Evolutionary conservation across 2,329 filamentous ascomycete species (phyloP).

Genomic region (Aspergillus neoniger): DNA sequence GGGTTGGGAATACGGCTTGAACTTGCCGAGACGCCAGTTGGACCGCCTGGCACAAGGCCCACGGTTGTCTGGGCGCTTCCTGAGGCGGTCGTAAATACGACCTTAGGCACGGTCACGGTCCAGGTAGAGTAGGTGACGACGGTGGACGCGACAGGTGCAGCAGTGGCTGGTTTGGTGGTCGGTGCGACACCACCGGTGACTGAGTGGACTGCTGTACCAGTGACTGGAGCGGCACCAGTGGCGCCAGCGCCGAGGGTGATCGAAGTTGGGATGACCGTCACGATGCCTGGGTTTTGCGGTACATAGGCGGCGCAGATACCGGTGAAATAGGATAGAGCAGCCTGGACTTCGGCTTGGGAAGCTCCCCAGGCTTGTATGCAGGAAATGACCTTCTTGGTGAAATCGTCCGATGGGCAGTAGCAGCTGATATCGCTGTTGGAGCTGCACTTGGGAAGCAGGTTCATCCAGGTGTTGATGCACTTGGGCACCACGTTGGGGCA

Average conservation of each 20-base stretch:
- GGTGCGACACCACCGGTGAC: conserved; percentile 20
- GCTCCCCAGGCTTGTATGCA: conserved; percentile 79
- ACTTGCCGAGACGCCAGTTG: conserved; percentile 21
- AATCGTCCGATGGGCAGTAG: conserved; percentile 79
- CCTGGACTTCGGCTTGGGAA: conserved; percentile 64
- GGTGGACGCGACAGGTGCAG: conserved; percentile 34
- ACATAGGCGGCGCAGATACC: conserved; percentile 83
- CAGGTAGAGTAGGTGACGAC: conserved; percentile 46
- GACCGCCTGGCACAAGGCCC: conserved; percentile 32
- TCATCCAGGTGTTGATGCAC: conserved; percentile 91
- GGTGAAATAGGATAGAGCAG: conserved; percentile 80
- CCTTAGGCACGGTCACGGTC: conserved; percentile 49
- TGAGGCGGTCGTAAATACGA: conserved; percentile 43
- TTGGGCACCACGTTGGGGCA: conserved; percentile 75
- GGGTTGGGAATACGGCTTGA: conserved; percentile 23
- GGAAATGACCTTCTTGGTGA: conserved; percentile 75
- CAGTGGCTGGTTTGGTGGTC: conserved; percentile 22
- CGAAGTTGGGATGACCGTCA: conserved; percentile 69
- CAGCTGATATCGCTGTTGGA: conserved; percentile 81
- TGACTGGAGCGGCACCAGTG: conserved; percentile 45
- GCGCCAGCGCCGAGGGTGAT: conserved; percentile 55
- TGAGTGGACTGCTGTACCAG: conserved; percentile 43
- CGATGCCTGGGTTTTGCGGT: conserved; percentile 77
- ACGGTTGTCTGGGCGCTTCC: conserved; percentile 30
- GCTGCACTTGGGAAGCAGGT: conserved; percentile 66